Evolutionary conservation across 192 early-diverging fungal species (phyloP).

Genomic region (Linderina pennispora): DNA sequence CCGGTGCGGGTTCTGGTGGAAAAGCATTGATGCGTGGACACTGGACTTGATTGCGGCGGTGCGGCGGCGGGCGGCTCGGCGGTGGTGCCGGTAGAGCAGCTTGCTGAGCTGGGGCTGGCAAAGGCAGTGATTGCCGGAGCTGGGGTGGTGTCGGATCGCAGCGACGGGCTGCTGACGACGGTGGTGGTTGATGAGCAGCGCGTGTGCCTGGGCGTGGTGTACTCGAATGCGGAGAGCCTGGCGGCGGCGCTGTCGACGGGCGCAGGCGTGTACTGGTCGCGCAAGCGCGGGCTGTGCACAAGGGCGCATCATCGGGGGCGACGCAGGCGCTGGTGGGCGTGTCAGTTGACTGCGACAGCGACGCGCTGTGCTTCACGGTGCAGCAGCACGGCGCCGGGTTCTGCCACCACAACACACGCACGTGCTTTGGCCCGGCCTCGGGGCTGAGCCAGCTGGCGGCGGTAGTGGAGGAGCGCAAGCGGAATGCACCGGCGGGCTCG

Average conservation of each 20-base stretch:
- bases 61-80: constrained; percentile 18
- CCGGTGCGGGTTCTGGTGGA: constrained; percentile 40
- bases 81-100: constrained; percentile 13
- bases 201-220: constrained; percentile 87
- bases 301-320: constrained; percentile 91
- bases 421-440: constrained; percentile 80
- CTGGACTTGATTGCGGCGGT: constrained; percentile 12
- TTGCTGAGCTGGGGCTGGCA: constrained; percentile 15
- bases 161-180: constrained; percentile 89
- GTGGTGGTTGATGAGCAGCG: constrained; percentile 87
- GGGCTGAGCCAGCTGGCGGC: constrained; percentile 73
- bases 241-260: constrained; percentile 69
- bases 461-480: constrained; percentile 61
- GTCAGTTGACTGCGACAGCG: constrained; percentile 85
- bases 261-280: constrained; percentile 90
- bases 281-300: constrained; percentile 88
- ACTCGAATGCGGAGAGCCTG: constrained; percentile 81
- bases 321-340: constrained; percentile 80
- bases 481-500: constrained; percentile 75
- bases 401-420: constrained; percentile 87
- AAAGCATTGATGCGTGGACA: constrained; percentile 31
- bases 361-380: constrained; percentile 83
- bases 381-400: constrained; percentile 83
- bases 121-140: constrained; percentile 22
- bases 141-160: constrained; percentile 58